These are phyloP conservation scores for Aspergillus ostianus DNA, from an alignment of 495 filamentous ascomycete species.

Conservation along the genomic window DNA sequence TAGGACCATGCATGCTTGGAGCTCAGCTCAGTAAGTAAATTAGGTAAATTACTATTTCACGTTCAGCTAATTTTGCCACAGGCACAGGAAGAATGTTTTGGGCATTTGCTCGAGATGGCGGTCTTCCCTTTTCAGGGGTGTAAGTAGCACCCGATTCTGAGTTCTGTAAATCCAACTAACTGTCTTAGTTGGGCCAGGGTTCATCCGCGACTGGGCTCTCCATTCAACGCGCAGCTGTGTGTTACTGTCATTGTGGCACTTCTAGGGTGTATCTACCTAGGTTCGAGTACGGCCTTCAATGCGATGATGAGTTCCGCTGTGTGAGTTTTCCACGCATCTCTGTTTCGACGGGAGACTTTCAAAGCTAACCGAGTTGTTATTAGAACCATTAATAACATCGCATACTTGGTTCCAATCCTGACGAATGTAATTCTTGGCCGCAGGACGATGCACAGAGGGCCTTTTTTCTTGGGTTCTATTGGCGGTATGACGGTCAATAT, in stretches of 20 bases:
- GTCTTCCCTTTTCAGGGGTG: constrained; percentile 34
- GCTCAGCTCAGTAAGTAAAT: constrained; percentile 45
- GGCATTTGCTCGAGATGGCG: constrained; percentile 71
- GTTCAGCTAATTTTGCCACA: constrained; percentile 46
- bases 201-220: constrained; percentile 22
- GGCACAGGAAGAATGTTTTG: constrained; percentile 67
- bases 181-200: constrained; percentile 28
- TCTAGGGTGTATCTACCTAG: constrained; percentile 68
- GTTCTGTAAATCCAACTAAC: constrained; percentile 1
- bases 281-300: constrained; percentile 66
- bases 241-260: constrained; percentile 55
- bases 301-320: constrained; percentile 63
- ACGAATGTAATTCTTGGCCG: constrained; percentile 35
- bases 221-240: constrained; percentile 64
- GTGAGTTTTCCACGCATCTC: constrained; percentile 17
- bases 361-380: constrained; percentile 5
- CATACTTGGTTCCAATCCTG: constrained; percentile 34
- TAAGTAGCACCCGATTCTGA: constrained; percentile 10
- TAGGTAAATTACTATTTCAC: neutral
- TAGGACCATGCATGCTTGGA: constrained; percentile 43
- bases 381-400: constrained; percentile 39
- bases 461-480: constrained; percentile 28
- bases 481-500: constrained; percentile 37
- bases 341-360: neutral
- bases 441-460: constrained; percentile 34